Conservation (phyloP, 2,329 filamentous ascomycete species). For the Pestalotiopsis sp. region DNA sequence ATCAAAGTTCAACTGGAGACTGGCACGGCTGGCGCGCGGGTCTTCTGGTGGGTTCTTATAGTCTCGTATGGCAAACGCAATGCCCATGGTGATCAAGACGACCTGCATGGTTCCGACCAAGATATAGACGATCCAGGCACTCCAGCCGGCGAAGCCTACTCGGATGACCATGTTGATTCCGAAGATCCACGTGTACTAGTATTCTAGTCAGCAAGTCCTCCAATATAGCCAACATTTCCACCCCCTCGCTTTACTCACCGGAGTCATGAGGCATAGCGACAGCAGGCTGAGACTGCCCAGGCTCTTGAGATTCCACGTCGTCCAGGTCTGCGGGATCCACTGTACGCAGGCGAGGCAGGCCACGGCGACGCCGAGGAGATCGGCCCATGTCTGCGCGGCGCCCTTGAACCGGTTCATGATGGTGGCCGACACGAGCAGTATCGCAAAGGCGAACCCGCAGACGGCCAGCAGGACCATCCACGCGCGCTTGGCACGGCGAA, state of each 20-base stretch:
- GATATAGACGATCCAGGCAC: constrained; percentile 24
- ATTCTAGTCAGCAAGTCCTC: background rate
- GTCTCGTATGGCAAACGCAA: constrained; percentile 20
- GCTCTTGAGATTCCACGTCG: constrained; percentile 19
- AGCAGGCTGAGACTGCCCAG: constrained; percentile 23
- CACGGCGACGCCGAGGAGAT: constrained; percentile 21
- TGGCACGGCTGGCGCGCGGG: background rate
- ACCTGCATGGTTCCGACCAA: constrained; percentile 25
- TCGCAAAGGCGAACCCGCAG: constrained; percentile 19
- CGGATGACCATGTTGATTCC: constrained; percentile 21
- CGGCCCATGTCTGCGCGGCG: constrained; percentile 23
- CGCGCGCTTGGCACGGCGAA: constrained; percentile 27
- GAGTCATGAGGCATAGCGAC: constrained; percentile 14
- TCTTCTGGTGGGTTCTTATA: constrained; percentile 11
- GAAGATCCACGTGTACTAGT: constrained; percentile 29
- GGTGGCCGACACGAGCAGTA: constrained; percentile 21
- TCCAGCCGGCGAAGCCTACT: constrained; percentile 22
- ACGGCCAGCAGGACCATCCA: constrained; percentile 25
- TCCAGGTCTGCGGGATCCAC: constrained; percentile 23
- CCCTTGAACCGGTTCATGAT: constrained; percentile 19
- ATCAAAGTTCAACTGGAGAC: constrained; percentile 13
- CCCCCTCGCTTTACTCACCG: constrained; percentile 11
- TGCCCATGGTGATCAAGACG: constrained; percentile 21
- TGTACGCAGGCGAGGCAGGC: constrained; percentile 24
- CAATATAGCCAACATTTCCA: background rate